Evolutionary conservation across 768 basidiomycete genomes (phyloP).

Genomic region (Wakefieldia striispora): DNA sequence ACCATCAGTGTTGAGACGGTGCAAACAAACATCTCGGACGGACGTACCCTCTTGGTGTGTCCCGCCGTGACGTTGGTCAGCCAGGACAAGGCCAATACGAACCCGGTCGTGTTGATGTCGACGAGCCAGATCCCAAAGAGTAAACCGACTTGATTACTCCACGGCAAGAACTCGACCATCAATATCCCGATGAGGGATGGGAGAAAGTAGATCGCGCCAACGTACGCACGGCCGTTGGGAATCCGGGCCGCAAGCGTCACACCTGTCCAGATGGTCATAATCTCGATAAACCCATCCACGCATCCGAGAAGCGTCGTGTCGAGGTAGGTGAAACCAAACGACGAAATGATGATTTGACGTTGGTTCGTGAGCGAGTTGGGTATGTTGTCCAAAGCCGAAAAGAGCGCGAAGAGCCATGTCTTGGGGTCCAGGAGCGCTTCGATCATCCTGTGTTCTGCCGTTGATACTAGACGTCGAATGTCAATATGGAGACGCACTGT

Average conservation of each 20-base stretch:
- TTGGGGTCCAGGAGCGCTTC: slow-evolving; percentile 69
- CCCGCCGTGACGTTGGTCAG: slow-evolving; percentile 63
- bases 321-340: slow-evolving; percentile 61
- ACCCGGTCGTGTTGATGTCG: slow-evolving; percentile 56
- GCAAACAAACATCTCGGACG: slow-evolving; percentile 4
- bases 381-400: slow-evolving; percentile 57
- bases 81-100: slow-evolving; percentile 64
- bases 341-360: slow-evolving; percentile 58
- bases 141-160: slow-evolving; percentile 62
- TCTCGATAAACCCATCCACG: slow-evolving; percentile 63
- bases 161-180: slow-evolving; percentile 63
- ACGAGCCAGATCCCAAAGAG: slow-evolving; percentile 41
- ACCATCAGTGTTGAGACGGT: neutral
- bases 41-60: slow-evolving; percentile 68
- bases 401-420: slow-evolving; percentile 75
- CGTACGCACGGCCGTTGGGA: slow-evolving; percentile 60
- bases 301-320: slow-evolving; percentile 71
- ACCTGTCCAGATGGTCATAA: slow-evolving; percentile 68
- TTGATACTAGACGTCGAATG: neutral
- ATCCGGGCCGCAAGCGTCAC: slow-evolving; percentile 56
- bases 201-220: slow-evolving; percentile 57
- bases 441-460: slow-evolving; percentile 46
- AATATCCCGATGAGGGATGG: slow-evolving; percentile 65
- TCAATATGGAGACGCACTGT: slow-evolving; percentile 49
- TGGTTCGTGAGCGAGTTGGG: slow-evolving; percentile 71